These are phyloP conservation scores for Penicillium verrucosum DNA, from an alignment of 2,329 filamentous ascomycete species.

Conservation along the genomic window DNA sequence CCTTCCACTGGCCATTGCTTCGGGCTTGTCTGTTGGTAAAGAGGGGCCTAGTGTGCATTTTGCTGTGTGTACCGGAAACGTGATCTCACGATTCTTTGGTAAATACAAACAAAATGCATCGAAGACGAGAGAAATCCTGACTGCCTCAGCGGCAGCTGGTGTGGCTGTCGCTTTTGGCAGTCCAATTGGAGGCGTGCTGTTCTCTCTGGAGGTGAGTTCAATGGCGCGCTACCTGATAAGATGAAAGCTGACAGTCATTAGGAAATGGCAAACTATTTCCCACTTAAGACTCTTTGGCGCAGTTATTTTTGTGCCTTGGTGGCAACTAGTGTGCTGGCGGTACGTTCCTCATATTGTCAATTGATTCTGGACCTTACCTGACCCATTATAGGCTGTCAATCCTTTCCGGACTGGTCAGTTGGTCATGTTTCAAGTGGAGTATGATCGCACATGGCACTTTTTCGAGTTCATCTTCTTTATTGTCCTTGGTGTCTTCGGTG, in stretches of 20 bases:
- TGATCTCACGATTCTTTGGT: conserved; percentile 86
- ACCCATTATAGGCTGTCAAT: conserved; percentile 69
- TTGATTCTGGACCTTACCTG: conserved; percentile 1
- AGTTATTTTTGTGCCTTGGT: conserved; percentile 98
- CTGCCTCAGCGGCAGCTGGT: conserved; percentile 88
- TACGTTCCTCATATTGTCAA: conserved; percentile 33
- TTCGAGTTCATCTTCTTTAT: conserved; percentile 94
- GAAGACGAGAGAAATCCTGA: conserved; percentile 92
- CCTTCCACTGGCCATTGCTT: conserved; percentile 86
- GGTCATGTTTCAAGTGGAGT: conserved; percentile 98
- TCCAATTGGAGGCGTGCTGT: conserved; percentile 93
- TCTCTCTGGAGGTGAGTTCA: conserved; percentile 71
- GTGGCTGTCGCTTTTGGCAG: conserved; percentile 96
- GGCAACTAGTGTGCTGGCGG: conserved; percentile 82
- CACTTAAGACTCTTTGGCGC: conserved; percentile 94
- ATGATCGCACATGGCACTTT: conserved; percentile 96
- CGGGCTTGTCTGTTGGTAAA: conserved; percentile 90
- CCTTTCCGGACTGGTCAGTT: conserved; percentile 94
- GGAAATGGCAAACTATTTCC: conserved; percentile 96
- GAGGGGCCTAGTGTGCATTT: conserved; percentile 99
- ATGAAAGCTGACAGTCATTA: conserved; percentile 26
- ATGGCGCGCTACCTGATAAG: not conserved
- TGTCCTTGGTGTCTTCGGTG: conserved; percentile 86
- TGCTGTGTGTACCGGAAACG: conserved; percentile 94
- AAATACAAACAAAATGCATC: conserved; percentile 91